A percentile compares a stretch with the other conserved stretches of the same genome.
These are phyloP conservation scores for Panaeolus cyanescens DNA, from an alignment of 768 basidiomycete genomes.

Conservation along the genomic window DNA sequence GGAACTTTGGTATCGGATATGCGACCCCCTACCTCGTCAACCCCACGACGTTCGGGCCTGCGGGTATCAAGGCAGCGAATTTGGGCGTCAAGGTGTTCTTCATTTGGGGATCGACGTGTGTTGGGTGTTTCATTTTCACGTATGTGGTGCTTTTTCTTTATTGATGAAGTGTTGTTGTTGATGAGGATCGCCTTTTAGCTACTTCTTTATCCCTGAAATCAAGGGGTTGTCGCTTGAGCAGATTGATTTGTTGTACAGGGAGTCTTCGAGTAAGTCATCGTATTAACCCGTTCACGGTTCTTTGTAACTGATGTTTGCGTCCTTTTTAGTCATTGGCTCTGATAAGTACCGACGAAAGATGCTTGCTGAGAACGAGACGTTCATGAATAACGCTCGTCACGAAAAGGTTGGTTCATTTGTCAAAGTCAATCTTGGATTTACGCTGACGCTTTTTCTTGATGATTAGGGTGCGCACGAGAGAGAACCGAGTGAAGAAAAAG, in stretches of 20 bases:
- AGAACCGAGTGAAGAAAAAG: background rate
- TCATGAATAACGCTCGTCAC: slow-evolving; percentile 12
- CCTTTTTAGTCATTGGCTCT: slow-evolving; percentile 43
- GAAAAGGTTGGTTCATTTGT: slow-evolving; percentile 7
- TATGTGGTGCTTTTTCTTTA: slow-evolving; percentile 42
- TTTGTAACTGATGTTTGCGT: background rate
- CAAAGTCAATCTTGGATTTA: background rate
- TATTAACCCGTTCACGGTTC: background rate
- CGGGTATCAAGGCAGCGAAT: slow-evolving; percentile 34
- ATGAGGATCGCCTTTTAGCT: slow-evolving; percentile 4
- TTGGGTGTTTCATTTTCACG: slow-evolving; percentile 69
- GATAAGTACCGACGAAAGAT: slow-evolving; percentile 31
- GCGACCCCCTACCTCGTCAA: slow-evolving; percentile 63
- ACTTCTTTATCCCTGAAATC: slow-evolving; percentile 37
- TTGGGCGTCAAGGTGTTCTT: slow-evolving; percentile 80
- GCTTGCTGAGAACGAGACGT: slow-evolving; percentile 22
- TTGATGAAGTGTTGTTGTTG: background rate
- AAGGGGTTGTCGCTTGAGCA: slow-evolving; percentile 84
- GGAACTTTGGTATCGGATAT: slow-evolving; percentile 76
- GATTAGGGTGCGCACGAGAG: too few relatives aligned
- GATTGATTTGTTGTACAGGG: slow-evolving; percentile 73
- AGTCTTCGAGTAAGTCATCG: slow-evolving; percentile 37
- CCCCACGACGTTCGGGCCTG: slow-evolving; percentile 19
- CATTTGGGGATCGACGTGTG: slow-evolving; percentile 71
- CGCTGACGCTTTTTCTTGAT: background rate